A percentile compares a stretch with the other conserved stretches of the same genome.
These are phyloP conservation scores for Didymella pinodella DNA, from an alignment of 2,329 filamentous ascomycete genomes.

Conservation along the genomic window DNA sequence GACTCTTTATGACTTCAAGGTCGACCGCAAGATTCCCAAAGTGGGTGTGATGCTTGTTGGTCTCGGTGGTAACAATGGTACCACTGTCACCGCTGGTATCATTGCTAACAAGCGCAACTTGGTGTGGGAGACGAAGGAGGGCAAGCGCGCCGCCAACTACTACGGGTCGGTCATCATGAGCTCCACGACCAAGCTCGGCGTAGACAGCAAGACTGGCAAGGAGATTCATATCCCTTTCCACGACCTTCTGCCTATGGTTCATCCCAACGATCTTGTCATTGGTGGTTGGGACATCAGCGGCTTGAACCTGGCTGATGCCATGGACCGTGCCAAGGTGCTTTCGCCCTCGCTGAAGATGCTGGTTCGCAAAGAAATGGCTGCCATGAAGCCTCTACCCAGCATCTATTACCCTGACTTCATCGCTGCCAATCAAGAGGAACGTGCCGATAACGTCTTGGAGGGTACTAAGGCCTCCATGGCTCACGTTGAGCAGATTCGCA, in stretches of 20 bases:
- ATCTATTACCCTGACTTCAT: constrained; percentile 99
- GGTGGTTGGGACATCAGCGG: constrained; percentile 98
- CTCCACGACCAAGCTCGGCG: constrained; percentile 95
- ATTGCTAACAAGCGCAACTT: constrained; percentile 90
- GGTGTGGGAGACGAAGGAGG: constrained; percentile 93
- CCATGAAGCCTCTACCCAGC: constrained; percentile 87
- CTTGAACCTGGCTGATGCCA: constrained; percentile 86
- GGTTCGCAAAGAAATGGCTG: constrained; percentile 91
- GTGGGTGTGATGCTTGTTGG: constrained; percentile 97
- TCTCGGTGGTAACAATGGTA: constrained; percentile 97
- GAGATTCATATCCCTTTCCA: constrained; percentile 98
- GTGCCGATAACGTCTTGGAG: constrained; percentile 87
- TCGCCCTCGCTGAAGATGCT: constrained; percentile 92
- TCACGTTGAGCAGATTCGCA: constrained; percentile 91
- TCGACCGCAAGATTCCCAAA: constrained; percentile 91
- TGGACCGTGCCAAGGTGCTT: constrained; percentile 94
- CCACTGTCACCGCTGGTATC: constrained; percentile 95
- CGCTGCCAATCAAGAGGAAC: constrained; percentile 95
- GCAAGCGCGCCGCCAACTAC: constrained; percentile 87
- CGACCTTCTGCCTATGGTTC: constrained; percentile 92
- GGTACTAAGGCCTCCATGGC: constrained; percentile 84
- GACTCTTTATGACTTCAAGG: constrained; percentile 96
- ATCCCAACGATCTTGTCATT: constrained; percentile 93
- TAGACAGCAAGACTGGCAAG: constrained; percentile 79
- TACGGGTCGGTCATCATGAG: constrained; percentile 98